Evolutionary conservation across 805 yeast genomes (phyloP), one percentile per base, ranked within the genome.

Genomic region (Candida caryicola): DNA sequence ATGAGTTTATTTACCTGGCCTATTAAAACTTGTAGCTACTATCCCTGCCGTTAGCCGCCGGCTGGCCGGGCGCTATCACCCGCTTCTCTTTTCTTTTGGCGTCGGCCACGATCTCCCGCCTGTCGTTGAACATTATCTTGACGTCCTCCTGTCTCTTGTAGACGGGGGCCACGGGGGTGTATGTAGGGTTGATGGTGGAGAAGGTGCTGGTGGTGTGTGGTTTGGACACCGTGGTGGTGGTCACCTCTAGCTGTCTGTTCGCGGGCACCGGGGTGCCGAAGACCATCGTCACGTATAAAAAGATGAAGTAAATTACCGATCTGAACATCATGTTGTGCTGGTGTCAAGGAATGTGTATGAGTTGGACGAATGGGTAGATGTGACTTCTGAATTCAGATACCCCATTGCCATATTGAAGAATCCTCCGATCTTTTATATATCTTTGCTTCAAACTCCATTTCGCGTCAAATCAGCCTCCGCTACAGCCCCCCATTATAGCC

Each of bases 181-280:
- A 51, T 9, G 56, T 44, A 6, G 59, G 55, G 12, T 37, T 30
- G 17, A 52, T 36, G 9, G 50, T 44, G 12, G 52, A 38, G 31
- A 47, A 47, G 3, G 47, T 28, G 3, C 41, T 27, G 17, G 46
- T 42, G 8, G 41, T 30, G 25, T 40, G 32, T 15, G 43, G 33
- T 4, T 32, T 34, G 4, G 32, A 18, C 4, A 33, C 7, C n/a
- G n/a, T n/a, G 28, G 41, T 25, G 2, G 34, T 23, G 18, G 43
- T 34, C 12, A 32, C 27, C 13, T 23, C 33, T 29, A 59, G 46
- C 27, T 49, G 41, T 12, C 48, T 29, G 41, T 61, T 51, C 16
- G 65, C 66, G 3, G 66, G 63, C 8, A 61, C 41, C 1, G 66
- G 66, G 9, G 63, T 58, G 23, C 55, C 52, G 15, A 43, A 9